phyloP scores from a whole-genome alignment of 2,329 filamentous ascomycete species.

The Pyrenochaeta sp. region DNA sequence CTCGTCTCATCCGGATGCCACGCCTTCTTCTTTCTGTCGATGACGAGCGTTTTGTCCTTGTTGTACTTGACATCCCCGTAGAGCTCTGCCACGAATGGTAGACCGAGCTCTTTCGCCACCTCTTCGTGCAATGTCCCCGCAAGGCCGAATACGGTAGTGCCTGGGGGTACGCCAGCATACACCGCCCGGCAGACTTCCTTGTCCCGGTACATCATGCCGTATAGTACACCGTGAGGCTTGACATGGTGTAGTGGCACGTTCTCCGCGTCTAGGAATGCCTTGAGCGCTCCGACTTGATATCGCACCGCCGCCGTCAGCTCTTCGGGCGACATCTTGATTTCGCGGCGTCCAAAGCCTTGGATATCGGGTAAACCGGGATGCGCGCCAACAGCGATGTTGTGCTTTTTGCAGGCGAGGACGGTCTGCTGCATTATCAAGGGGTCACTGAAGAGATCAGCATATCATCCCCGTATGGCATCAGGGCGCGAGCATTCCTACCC shows the following conservation, averaged over 20 bases:
- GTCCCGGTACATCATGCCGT: constrained; percentile 65
- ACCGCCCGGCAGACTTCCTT: constrained; percentile 62
- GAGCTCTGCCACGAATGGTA: constrained; percentile 64
- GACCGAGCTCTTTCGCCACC: constrained; percentile 60
- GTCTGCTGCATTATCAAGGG: constrained; percentile 71
- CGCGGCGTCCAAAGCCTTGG: constrained; percentile 69
- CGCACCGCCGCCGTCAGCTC: constrained; percentile 66
- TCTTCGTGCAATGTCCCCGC: constrained; percentile 64
- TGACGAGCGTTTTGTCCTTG: constrained; percentile 60
- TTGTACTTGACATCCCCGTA: constrained; percentile 67
- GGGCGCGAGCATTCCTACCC: constrained; percentile 26
- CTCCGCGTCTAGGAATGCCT: constrained; percentile 67
- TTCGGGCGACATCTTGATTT: constrained; percentile 66
- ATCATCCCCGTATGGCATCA: too few relatives aligned
- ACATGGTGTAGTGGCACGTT: constrained; percentile 66
- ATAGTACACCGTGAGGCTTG: constrained; percentile 69
- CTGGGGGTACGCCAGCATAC: constrained; percentile 61
- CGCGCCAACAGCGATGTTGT: constrained; percentile 66
- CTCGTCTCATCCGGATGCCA: constrained; percentile 55
- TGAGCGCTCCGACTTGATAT: constrained; percentile 71
- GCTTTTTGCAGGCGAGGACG: constrained; percentile 64
- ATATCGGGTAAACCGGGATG: constrained; percentile 72
- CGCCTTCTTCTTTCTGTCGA: constrained; percentile 67
- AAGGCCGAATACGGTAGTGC: constrained; percentile 62
- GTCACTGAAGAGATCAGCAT: constrained; percentile 51